Conservation (phyloP, 2,329 filamentous ascomycete genomes). For the Curvularia spicifera region DNA sequence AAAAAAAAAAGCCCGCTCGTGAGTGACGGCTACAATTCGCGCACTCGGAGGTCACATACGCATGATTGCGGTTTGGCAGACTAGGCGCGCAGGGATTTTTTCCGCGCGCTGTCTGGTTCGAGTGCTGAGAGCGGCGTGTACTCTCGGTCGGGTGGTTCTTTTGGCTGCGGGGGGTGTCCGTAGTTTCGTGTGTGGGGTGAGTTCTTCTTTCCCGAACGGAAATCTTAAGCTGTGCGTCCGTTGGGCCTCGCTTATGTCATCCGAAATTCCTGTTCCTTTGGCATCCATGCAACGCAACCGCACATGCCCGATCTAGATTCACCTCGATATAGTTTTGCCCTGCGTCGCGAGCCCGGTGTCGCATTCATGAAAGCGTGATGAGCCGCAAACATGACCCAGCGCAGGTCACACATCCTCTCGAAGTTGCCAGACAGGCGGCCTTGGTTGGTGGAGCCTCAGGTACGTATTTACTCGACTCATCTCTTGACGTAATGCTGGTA, state of each 20-base stretch:
- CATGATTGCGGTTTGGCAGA: conserved; percentile 64
- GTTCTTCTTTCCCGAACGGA: conserved; percentile 22
- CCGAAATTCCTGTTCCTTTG: conserved; percentile 10
- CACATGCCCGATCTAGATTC: conserved; percentile 11
- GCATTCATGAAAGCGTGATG: conserved; percentile 36
- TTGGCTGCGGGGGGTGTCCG: conserved; percentile 33
- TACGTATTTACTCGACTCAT: conserved; percentile 27
- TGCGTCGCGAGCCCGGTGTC: conserved; percentile 2
- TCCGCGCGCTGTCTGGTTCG: conserved; percentile 44
- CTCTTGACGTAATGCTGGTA: conserved; percentile 1
- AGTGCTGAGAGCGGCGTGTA: conserved; percentile 37
- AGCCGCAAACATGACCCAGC: conserved; percentile 27
- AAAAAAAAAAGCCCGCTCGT: conserved; percentile 34
- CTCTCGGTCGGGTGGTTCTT: conserved; percentile 35
- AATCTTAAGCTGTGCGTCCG: conserved; percentile 36
- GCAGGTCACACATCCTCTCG: conserved; percentile 36
- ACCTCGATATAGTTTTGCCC: conserved; percentile 5
- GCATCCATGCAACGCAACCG: conserved; percentile 15
- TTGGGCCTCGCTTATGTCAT: conserved; percentile 29
- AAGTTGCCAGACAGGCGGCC: conserved; percentile 35
- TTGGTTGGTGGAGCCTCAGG: conserved; percentile 39
- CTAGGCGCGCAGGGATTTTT: conserved; percentile 44
- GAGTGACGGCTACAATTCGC: conserved; percentile 30
- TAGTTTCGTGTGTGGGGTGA: conserved; percentile 29
- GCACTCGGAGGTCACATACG: conserved; percentile 49